These are phyloP conservation scores for Alternaria sp. DNA, from an alignment of 2,329 filamentous ascomycete genomes.

Conservation along the genomic window DNA sequence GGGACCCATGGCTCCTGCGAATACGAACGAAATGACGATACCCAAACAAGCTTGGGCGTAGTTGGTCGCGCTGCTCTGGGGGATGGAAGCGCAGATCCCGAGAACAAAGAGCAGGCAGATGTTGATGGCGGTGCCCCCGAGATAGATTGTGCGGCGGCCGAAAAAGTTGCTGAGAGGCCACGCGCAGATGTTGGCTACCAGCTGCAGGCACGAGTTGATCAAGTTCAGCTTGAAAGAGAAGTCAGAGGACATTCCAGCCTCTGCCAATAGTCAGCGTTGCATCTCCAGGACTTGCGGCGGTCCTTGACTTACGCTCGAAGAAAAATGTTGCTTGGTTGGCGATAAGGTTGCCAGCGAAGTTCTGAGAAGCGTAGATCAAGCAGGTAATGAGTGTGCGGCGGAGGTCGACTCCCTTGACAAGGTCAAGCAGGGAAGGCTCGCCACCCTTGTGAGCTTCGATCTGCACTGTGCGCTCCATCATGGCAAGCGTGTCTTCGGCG, in stretches of 20 bases:
- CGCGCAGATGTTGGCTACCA: slow-evolving; percentile 67
- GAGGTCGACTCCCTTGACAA: slow-evolving; percentile 61
- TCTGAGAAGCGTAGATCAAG: slow-evolving; percentile 64
- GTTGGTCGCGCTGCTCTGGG: slow-evolving; percentile 47
- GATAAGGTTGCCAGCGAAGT: slow-evolving; percentile 66
- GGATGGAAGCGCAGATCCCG: slow-evolving; percentile 64
- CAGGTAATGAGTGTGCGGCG: slow-evolving; percentile 62
- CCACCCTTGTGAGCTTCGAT: slow-evolving; percentile 56
- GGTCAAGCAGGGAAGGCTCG: slow-evolving; percentile 56
- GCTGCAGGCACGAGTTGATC: slow-evolving; percentile 68
- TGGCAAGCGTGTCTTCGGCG: slow-evolving; percentile 57
- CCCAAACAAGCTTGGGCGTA: slow-evolving; percentile 67
- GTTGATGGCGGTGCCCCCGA: slow-evolving; percentile 64
- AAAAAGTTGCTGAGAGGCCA: slow-evolving; percentile 70
- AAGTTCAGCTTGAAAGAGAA: slow-evolving; percentile 67
- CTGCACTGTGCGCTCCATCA: slow-evolving; percentile 64
- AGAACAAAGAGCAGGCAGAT: slow-evolving; percentile 61
- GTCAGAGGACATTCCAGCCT: slow-evolving; percentile 64
- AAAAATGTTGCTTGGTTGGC: slow-evolving; percentile 68
- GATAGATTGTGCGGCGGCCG: slow-evolving; percentile 67
- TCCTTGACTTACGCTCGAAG: slow-evolving; percentile 57
- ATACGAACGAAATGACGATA: slow-evolving; percentile 69
- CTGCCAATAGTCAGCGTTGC: slow-evolving; percentile 43
- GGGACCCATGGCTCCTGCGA: slow-evolving; percentile 67
- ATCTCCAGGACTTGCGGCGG: slow-evolving; percentile 26